Base-by-base conservation (phyloP, 2,329 filamentous ascomycete species). In the Cadophora gregata region DNA sequence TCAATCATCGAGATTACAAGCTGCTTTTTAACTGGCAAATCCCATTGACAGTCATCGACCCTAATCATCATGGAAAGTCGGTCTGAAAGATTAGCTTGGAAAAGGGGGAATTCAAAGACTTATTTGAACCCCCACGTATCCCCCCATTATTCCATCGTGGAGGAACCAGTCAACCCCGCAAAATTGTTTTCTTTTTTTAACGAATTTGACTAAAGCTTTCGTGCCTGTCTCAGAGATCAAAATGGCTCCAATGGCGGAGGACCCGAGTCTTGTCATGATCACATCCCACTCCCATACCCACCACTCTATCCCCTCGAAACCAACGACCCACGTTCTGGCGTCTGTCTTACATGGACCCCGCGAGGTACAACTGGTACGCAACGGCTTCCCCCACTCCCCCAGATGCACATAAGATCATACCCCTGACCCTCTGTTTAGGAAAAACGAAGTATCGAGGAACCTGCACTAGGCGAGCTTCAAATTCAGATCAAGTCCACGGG, bases 401-500 rank as follows among this genome's bases (percentile, higher is more conserved):
- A 47, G n/a, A 38, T 56, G 60, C 38, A 60, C 60, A 61, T 50
- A 48, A 58, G 55, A 59, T 31, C 55, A 55, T 36, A 55, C 45
- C 53, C 64, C 59, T 66, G 36, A 66, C 45, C n/a, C 47, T 51
- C 38, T 24, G 24, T 50, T 60, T 69, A 87, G 85, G 85, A 88
- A 77, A 77, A 77, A 50, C 80, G 84, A 73, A 81, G 65, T 45
- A 81, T 88, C 42, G 64, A 74, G 59, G 70, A 74, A 38, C 76
- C 82, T 38, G 77, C 78, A 45, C 72, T 78, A 55, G 78, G 79
- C 63, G 88, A 91, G 75, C 81, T 91, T 64, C 89, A 91, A 77
- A 83, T 91, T 73, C 83, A 86, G 71, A 82, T 91, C 77, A 86
- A 85, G 73, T 84, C 86, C 7, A 91, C 89, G 27, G 88, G 89